Evolutionary conservation across 805 yeast genomes (phyloP).

Genomic region (Ogataea paraovalis): DNA sequence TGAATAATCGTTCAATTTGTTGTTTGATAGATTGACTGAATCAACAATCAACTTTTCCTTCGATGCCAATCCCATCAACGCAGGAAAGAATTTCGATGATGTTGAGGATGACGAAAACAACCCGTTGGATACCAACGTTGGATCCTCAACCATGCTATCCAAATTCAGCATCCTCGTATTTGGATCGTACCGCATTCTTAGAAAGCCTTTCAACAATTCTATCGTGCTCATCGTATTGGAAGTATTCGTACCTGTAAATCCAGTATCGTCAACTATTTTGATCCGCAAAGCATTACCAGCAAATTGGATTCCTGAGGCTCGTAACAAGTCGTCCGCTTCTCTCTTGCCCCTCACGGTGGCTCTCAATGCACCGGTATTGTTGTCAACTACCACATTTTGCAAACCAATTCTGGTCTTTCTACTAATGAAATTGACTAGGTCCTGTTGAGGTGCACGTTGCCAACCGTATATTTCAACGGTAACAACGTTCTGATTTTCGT

Average conservation of each 20-base stretch:
- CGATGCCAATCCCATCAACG: slow-evolving; percentile 76
- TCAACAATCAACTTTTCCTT: slow-evolving; percentile 52
- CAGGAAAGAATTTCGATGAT: slow-evolving; percentile 80
- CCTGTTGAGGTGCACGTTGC: slow-evolving; percentile 73
- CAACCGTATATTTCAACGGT: slow-evolving; percentile 70
- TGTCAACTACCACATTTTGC: slow-evolving; percentile 49
- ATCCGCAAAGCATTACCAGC: slow-evolving; percentile 69
- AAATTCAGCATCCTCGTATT: slow-evolving; percentile 65
- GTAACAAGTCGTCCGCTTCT: slow-evolving; percentile 56
- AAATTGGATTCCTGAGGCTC: slow-evolving; percentile 74
- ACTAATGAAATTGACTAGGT: slow-evolving; percentile 62
- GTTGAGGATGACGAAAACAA: slow-evolving; percentile 43
- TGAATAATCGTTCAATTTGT: slow-evolving; percentile 60
- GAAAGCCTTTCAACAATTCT: slow-evolving; percentile 55
- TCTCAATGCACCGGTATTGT: slow-evolving; percentile 43
- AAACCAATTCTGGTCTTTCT: slow-evolving; percentile 61
- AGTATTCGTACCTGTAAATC: slow-evolving; percentile 21
- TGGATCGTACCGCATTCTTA: slow-evolving; percentile 65
- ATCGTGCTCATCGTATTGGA: slow-evolving; percentile 42
- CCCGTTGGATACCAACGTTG: slow-evolving; percentile 54
- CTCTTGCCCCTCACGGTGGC: slow-evolving; percentile 52
- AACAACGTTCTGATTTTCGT: slow-evolving; percentile 30
- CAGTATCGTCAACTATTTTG: slow-evolving; percentile 30
- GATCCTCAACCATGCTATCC: slow-evolving; percentile 60
- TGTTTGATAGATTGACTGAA: slow-evolving; percentile 65